Evolutionary conservation across 1,284 basidiomycete species (phyloP).

Genomic region (Polyporus tsugae): DNA sequence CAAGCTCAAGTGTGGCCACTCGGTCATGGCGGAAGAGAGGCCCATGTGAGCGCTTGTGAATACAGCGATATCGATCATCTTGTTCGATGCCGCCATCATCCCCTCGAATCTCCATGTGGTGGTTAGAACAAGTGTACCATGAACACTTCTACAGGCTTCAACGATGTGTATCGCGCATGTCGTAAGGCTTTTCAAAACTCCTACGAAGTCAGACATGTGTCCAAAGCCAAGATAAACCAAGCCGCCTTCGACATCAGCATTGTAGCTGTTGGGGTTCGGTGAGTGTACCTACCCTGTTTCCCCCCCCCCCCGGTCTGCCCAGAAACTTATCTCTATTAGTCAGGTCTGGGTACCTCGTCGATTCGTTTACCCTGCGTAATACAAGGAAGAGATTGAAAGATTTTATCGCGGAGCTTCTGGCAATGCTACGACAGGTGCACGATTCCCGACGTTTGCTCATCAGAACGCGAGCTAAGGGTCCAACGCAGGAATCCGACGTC

Average conservation of each 20-base stretch:
- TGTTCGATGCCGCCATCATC: background rate
- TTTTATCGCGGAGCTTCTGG: constrained; percentile 40
- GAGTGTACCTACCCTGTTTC: background rate
- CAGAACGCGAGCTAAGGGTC: background rate
- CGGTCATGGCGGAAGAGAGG: background rate
- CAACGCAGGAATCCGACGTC: background rate
- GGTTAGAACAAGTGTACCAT: background rate
- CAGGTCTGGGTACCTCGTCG: constrained; percentile 53
- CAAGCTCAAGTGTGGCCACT: background rate
- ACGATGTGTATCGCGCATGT: background rate
- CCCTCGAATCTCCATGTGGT: background rate
- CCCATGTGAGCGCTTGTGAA: too few species aligned
- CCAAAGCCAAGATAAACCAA: constrained; percentile 19
- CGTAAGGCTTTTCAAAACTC: background rate
- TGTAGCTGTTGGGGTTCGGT: constrained; percentile 30
- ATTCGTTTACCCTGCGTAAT: constrained; percentile 43
- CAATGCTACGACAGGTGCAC: constrained; percentile 42
- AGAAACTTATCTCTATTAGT: background rate
- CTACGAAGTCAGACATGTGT: constrained; percentile 13
- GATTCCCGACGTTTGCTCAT: background rate
- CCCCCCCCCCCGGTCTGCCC: background rate
- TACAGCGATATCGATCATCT: too few species aligned
- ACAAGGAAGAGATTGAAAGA: constrained; percentile 24
- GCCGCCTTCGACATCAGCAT: constrained; percentile 24
- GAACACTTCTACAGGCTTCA: background rate